Percentiles rank a stretch among this genome's conserved stretches.
Evolutionary conservation across 1,284 basidiomycete genomes (phyloP).

Genomic region (Amylostereum areolatum): DNA sequence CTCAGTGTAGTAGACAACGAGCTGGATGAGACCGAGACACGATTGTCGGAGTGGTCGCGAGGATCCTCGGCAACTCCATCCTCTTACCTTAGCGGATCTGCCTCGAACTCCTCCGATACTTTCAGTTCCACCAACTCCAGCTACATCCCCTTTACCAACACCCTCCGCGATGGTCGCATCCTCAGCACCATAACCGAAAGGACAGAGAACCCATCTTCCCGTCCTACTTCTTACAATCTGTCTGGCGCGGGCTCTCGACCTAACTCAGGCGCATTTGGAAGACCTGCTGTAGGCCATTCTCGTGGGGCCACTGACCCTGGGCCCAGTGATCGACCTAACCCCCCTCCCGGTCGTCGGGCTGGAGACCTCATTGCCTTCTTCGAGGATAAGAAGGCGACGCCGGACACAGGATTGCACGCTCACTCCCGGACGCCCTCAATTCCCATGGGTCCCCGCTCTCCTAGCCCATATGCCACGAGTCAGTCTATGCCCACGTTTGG

Average conservation of each 20-base stretch:
- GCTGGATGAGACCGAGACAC: slow-evolving; percentile 53
- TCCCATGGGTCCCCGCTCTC: slow-evolving; percentile 43
- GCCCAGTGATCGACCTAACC: slow-evolving; percentile 23
- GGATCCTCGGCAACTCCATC: slow-evolving; percentile 18
- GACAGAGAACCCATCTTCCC: slow-evolving; percentile 29
- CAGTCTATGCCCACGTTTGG: slow-evolving; percentile 35
- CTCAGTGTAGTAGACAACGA: slow-evolving; percentile 61
- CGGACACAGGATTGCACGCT: slow-evolving; percentile 22
- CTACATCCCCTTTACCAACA: slow-evolving; percentile 18
- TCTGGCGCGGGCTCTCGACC: slow-evolving; percentile 11
- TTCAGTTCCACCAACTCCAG: slow-evolving; percentile 13
- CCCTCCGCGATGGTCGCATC: slow-evolving; percentile 14
- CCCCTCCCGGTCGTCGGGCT: slow-evolving; percentile 52
- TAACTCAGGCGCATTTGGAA: slow-evolving; percentile 18
- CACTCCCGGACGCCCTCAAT: slow-evolving; percentile 38
- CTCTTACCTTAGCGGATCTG: slow-evolving; percentile 14
- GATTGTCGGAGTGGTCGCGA: slow-evolving; percentile 51
- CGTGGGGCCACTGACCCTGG: slow-evolving; percentile 25
- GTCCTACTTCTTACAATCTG: slow-evolving; percentile 19
- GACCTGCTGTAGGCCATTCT: slow-evolving; percentile 15
- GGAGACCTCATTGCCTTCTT: slow-evolving; percentile 72
- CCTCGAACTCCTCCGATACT: slow-evolving; percentile 13
- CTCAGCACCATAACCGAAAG: slow-evolving; percentile 36
- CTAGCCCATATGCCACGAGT: slow-evolving; percentile 44
- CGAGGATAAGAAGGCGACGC: slow-evolving; percentile 44